These are phyloP conservation scores for Ceratobasidium theobromae DNA, from an alignment of 1,284 basidiomycete genomes.

Conservation along the genomic window DNA sequence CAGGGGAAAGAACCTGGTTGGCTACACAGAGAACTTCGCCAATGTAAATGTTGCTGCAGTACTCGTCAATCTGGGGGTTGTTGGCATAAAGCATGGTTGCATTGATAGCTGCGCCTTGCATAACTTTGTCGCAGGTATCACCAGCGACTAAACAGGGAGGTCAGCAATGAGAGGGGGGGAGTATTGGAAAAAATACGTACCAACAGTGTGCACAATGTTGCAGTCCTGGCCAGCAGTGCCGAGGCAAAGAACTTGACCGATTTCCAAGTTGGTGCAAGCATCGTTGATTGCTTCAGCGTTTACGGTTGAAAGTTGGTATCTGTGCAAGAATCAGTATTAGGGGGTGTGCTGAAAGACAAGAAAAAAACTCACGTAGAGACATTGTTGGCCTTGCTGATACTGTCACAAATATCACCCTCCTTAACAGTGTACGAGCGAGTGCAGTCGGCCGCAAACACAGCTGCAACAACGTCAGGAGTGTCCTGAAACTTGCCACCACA, in stretches of 20 bases:
- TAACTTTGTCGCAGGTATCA: slow-evolving; percentile 56
- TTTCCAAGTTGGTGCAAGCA: slow-evolving; percentile 58
- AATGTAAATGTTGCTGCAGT: slow-evolving; percentile 64
- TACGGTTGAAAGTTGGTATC: slow-evolving; percentile 68
- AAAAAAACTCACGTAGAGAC: slow-evolving; percentile 64
- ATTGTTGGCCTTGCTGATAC: slow-evolving; percentile 62
- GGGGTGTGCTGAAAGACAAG: not conserved
- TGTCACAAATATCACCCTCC: slow-evolving; percentile 64
- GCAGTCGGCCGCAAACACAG: slow-evolving; percentile 53
- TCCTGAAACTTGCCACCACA: not conserved
- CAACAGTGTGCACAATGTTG: slow-evolving; percentile 52
- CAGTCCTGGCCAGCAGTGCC: slow-evolving; percentile 55
- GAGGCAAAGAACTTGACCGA: slow-evolving; percentile 54
- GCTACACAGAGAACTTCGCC: slow-evolving; percentile 58
- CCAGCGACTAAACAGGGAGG: slow-evolving; percentile 36
- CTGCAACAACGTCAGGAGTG: slow-evolving; percentile 40
- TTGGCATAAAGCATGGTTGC: slow-evolving; percentile 54
- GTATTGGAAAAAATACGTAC: not conserved
- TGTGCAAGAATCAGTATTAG: slow-evolving; percentile 40
- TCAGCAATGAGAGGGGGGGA: not conserved
- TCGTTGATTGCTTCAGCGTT: slow-evolving; percentile 56
- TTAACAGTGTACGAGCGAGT: slow-evolving; percentile 60
- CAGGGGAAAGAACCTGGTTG: too few species aligned
- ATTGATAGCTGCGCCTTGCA: slow-evolving; percentile 48
- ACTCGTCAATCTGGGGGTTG: slow-evolving; percentile 65